These are phyloP conservation scores for Sarocladium strictum DNA, from an alignment of 2,329 filamentous ascomycete genomes.

Conservation along the genomic window DNA sequence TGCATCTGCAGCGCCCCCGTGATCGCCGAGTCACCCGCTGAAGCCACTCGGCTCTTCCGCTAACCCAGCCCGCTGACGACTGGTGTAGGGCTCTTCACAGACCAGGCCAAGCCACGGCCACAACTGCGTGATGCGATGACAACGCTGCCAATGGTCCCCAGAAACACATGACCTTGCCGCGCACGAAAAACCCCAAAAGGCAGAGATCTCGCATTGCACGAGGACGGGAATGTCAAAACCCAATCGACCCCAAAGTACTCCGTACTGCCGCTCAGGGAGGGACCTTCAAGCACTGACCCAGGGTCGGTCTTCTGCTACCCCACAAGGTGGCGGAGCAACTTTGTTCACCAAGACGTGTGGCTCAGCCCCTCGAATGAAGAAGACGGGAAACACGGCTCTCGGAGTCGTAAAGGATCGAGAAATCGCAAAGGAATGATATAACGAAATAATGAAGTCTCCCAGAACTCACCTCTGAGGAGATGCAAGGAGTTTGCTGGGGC, in stretches of 20 bases:
- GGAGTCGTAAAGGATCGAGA: background rate
- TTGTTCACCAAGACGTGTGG: background rate
- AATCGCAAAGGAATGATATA: background rate
- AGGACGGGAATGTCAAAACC: background rate
- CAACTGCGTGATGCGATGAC: too few species aligned
- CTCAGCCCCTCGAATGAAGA: background rate
- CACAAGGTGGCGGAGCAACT: constrained; percentile 5
- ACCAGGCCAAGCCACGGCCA: background rate
- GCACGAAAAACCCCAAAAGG: too few species aligned
- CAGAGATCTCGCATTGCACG: background rate
- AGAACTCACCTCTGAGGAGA: background rate
- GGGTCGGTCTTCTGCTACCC: background rate
- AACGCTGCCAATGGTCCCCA: too few species aligned
- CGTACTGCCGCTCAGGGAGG: too few species aligned
- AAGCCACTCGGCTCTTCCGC: background rate
- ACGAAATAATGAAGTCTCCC: constrained; percentile 1
- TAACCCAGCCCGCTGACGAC: background rate
- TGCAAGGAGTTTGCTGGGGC: background rate
- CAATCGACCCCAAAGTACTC: background rate
- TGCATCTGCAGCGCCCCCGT: background rate
- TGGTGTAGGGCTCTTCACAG: background rate
- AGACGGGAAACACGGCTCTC: background rate
- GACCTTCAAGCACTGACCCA: constrained; percentile 5
- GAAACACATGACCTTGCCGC: too few species aligned
- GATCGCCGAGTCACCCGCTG: constrained; percentile 6